Base-by-base conservation (phyloP, 345 rosid species). In the Aquilaria malaccensis region DNA sequence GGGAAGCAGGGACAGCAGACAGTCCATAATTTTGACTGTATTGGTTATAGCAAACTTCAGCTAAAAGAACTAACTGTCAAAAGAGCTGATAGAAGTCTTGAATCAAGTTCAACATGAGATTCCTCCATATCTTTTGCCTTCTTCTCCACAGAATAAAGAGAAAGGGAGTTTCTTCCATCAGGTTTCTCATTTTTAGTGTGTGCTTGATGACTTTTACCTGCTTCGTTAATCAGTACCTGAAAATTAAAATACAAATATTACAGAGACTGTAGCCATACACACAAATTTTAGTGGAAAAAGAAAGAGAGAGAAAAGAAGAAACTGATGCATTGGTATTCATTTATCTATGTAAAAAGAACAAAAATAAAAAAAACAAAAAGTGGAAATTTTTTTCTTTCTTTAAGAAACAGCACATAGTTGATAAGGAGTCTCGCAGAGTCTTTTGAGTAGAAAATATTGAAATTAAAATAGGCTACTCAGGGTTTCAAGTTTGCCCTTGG, bases 41-140 rank as follows among this genome's bases (percentile, higher is more conserved):
- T 10, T 33, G 2, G 7, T 13, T 33, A 11, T 12, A 33, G 15
- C 22, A 22, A 22, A 32, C 5, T 56, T 33, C 15, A 11, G 33
- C 1, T 33, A 32, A 51, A 15, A 58, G 52, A 45, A 83, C 92
- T 76, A 46, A 90, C 97, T 45, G 85, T 90, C 58, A 94, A 78
- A 50, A 94, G 87, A 73, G 88, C 95, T 30, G 99, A 94, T 22
- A 94, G 73, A 70, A 94, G 77, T 66, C 99, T 79, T 60, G 99
- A 94, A 81, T 94, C 99, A 81, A 94, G 55, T 75, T 94, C 99
- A 61, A 83, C 76, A 65, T 81, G 95, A 70, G 89, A 63, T 33
- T 88, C 97, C 51, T 74, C 41, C 12, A 77, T 43, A 58, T 45
- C 70, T 62, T 84, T 72, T 33, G 45, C 64, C 49, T 81, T 74